Percentiles rank a stretch among this genome's conserved stretches.
Evolutionary conservation across 345 rosid genomes (phyloP).

Genomic region (Corymbia maculata): DNA sequence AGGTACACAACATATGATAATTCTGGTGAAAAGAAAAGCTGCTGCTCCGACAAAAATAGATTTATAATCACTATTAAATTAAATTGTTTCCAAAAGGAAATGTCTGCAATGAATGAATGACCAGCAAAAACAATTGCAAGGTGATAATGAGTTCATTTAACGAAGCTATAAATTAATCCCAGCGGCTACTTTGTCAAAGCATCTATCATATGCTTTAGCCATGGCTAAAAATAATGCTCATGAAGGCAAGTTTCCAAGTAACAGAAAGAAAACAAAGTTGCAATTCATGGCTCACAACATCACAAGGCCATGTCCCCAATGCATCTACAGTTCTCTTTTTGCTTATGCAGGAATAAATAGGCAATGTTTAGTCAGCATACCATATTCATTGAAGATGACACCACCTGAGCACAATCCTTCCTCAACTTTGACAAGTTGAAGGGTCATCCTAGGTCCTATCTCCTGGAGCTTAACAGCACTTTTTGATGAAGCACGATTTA

Average conservation of each 20-base stretch:
- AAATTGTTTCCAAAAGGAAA: background rate
- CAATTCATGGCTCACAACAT: background rate
- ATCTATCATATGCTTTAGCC: background rate
- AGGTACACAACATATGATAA: background rate
- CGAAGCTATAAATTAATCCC: background rate
- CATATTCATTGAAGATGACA: slow-evolving; percentile 60
- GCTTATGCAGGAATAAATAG: background rate
- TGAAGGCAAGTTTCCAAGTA: background rate
- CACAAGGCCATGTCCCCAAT: background rate
- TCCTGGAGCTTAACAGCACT: slow-evolving; percentile 91
- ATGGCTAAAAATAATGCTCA: background rate
- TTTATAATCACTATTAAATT: background rate
- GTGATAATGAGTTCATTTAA: background rate
- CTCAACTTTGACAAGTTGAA: slow-evolving; percentile 51
- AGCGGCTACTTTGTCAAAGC: background rate
- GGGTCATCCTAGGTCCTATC: slow-evolving; percentile 94
- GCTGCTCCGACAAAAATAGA: background rate
- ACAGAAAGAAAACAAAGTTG: background rate
- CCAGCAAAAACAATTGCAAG: background rate
- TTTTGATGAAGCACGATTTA: slow-evolving; percentile 56
- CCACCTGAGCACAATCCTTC: slow-evolving; percentile 85
- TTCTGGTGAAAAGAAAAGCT: background rate
- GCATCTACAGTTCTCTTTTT: background rate
- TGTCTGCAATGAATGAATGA: background rate
- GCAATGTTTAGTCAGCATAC: slow-evolving; percentile 9